These are phyloP conservation scores for Saururus chinensis DNA, from an alignment of 164 flowering plant species.

Conservation along the genomic window DNA sequence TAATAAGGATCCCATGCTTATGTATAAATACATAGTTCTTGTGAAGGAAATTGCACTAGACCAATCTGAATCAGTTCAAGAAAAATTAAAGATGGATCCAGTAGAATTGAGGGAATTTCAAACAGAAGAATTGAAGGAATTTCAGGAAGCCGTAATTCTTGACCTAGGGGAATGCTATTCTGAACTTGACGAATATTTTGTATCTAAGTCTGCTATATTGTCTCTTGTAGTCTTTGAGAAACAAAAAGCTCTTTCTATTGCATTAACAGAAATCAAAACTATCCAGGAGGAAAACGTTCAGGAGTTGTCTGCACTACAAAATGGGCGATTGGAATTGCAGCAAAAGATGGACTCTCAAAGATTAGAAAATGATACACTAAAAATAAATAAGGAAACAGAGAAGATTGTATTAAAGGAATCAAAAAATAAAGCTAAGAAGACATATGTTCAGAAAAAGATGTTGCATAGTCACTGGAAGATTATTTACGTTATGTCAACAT, in stretches of 20 bases:
- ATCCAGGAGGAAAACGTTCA: conserved; percentile 55
- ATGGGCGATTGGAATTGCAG: conserved; percentile 62
- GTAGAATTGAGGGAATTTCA: no score
- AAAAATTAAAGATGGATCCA: no score
- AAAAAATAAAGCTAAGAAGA: no score
- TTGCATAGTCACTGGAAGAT: no score
- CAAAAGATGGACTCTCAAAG: conserved; percentile 38
- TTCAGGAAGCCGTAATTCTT: conserved; percentile 54
- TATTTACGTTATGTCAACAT: no score
- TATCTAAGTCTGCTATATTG: conserved; percentile 38
- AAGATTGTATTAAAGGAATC: no score
- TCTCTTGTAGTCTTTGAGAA: conserved; percentile 44
- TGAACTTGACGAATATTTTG: conserved; percentile 51
- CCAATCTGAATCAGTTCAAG: no score
- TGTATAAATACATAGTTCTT: no score
- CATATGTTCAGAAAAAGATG: no score
- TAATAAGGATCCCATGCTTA: no score
- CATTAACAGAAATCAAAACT: conserved; percentile 36
- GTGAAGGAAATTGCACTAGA: no score
- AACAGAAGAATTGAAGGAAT: no score
- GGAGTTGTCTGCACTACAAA: conserved; percentile 50
- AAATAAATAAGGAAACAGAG: conserved; percentile 58
- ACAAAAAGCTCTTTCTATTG: conserved; percentile 45
- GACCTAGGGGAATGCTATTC: conserved; percentile 44
- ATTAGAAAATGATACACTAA: conserved; percentile 60